Evolutionary conservation across 257 asterid genomes (phyloP), one percentile per base, ranked within the genome.

Genomic region (Ajuga chamaepitys): DNA sequence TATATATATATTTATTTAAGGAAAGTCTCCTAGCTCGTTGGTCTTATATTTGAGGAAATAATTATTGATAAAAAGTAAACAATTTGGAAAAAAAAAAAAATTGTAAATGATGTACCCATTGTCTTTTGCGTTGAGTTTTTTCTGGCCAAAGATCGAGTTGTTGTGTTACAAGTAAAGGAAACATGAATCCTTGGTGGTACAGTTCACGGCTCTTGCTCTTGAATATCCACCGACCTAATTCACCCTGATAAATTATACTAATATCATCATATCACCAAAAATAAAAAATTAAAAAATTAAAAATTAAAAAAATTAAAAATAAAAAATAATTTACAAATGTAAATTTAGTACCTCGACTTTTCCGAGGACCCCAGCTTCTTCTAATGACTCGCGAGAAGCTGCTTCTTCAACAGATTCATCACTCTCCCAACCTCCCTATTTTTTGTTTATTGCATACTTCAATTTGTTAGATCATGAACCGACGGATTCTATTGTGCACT

Each of bases 331-430:
- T 51, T 21, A 9, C 0, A 4, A 5, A 55, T 28, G n/a, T 17
- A 9, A 57, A 41, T 12, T n/a, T 65, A 38, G 41, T 37, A 85
- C 96, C 91, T 86, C 85, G 17, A 88, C 76, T 61, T 77, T 75
- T 25, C 96, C 96, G 38, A 86, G 70, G 65, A 88, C 96, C 9
- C 96, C 96, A 51, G 96, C 96, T 74, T 88, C 96, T 77, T 88
- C 96, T 0, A 84, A 70, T 0, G 96, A 75, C 70, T 88, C 96
- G 1, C 96, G 95, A 64, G 79, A 74, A 62, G 91, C 96, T 4
- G 95, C 96, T 80, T 82, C 95, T 75, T 80, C 83, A 1, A 79
- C 77, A 3, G 91, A 83, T 71, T 88, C 96, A 68, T 88, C 96
- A 24, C 65, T 67, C 48, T 88, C 96, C 96, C 96, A 88, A 44